phyloP scores from a whole-genome alignment of 1,284 basidiomycete species.

The Apiotrichum laibachii region DNA sequence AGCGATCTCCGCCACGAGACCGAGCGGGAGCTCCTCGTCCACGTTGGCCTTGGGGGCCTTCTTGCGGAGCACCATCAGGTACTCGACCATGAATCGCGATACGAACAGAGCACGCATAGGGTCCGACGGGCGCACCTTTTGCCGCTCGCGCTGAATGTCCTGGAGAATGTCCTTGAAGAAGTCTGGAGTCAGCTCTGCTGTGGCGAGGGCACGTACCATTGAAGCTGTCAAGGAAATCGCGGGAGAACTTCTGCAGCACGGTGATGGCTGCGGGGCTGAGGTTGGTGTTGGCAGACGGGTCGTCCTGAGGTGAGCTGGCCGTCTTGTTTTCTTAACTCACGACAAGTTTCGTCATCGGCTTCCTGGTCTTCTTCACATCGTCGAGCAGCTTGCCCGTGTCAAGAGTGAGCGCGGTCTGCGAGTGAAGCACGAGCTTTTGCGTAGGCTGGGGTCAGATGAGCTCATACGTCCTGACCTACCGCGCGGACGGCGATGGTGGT shows the following conservation, averaged over 20 bases:
- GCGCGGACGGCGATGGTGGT: constrained; percentile 78
- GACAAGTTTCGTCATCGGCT: constrained; percentile 60
- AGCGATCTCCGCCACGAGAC: constrained; percentile 74
- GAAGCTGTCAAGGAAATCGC: constrained; percentile 74
- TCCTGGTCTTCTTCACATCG: constrained; percentile 66
- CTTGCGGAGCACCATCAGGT: constrained; percentile 63
- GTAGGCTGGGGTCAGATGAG: background rate
- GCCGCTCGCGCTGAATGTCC: constrained; percentile 85
- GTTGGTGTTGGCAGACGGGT: constrained; percentile 43
- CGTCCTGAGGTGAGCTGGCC: constrained; percentile 51
- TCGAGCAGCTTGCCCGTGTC: constrained; percentile 75
- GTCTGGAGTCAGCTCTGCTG: constrained; percentile 54
- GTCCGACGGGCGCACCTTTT: constrained; percentile 85
- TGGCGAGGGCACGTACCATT: constrained; percentile 62
- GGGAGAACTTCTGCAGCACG: constrained; percentile 66
- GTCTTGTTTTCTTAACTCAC: constrained; percentile 25
- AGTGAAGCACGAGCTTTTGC: constrained; percentile 65
- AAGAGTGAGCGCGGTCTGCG: constrained; percentile 73
- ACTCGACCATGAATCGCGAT: constrained; percentile 83
- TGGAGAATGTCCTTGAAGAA: constrained; percentile 80
- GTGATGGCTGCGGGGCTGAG: constrained; percentile 66
- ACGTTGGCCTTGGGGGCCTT: constrained; percentile 17
- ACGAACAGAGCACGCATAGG: constrained; percentile 78
- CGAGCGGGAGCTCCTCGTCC: constrained; percentile 58
- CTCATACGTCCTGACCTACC: constrained; percentile 45